Evolutionary conservation across 2,329 filamentous ascomycete species (phyloP).

Genomic region (Hypoxylon sp.): DNA sequence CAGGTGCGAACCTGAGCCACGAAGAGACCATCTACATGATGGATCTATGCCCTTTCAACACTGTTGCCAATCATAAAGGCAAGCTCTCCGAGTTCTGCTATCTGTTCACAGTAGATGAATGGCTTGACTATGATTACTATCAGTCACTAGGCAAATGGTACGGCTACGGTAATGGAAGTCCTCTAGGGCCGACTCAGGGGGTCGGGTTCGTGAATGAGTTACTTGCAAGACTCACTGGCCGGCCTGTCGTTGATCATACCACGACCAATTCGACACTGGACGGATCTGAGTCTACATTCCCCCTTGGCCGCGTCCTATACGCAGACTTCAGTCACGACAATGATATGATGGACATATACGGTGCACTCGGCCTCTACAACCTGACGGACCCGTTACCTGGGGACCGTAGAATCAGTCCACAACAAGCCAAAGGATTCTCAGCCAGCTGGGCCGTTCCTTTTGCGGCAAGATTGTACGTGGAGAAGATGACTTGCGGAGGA

Average conservation of each 20-base stretch:
- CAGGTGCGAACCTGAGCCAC: conserved; percentile 74
- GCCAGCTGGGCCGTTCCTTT: conserved; percentile 88
- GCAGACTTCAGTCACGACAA: conserved; percentile 96
- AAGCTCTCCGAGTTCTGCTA: conserved; percentile 79
- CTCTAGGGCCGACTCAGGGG: conserved; percentile 85
- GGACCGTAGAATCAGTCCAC: conserved; percentile 64
- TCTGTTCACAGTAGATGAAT: conserved; percentile 81
- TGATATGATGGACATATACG: conserved; percentile 82
- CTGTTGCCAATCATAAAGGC: conserved; percentile 73
- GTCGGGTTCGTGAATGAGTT: conserved; percentile 92
- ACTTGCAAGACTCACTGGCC: conserved; percentile 80
- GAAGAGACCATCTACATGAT: conserved; percentile 80
- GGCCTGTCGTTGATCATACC: conserved; percentile 79
- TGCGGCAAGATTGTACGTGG: conserved; percentile 83
- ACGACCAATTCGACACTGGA: conserved; percentile 85
- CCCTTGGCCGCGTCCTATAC: conserved; percentile 77
- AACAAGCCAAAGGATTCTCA: conserved; percentile 76
- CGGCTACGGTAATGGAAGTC: conserved; percentile 81
- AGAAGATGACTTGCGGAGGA: conserved; percentile 81
- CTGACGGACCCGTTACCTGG: conserved; percentile 68
- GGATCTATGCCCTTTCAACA: conserved; percentile 90
- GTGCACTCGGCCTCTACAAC: conserved; percentile 84
- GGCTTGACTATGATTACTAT: conserved; percentile 85
- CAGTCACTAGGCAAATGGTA: conserved; percentile 88
- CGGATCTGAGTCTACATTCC: conserved; percentile 76